Conservation (phyloP, 2,329 filamentous ascomycete genomes). For the Fusarium piperis region DNA sequence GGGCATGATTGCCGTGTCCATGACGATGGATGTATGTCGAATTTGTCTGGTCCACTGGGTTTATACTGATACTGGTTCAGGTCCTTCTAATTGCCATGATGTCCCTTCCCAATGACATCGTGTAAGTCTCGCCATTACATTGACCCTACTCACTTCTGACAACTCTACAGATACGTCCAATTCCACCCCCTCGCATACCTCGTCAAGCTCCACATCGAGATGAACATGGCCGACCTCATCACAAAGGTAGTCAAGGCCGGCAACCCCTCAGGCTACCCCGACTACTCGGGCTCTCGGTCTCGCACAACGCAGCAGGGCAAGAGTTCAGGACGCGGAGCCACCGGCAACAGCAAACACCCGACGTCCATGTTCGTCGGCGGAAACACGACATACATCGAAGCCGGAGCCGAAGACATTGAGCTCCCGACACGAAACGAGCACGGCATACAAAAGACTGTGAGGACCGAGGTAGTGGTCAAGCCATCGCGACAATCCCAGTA, state of each 20-base stretch:
- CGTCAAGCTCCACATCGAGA: constrained; percentile 64
- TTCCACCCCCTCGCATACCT: constrained; percentile 63
- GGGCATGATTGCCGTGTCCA: constrained; percentile 44
- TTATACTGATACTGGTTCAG: constrained; percentile 14
- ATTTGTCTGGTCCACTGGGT: rapidly evolving
- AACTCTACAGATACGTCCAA: constrained; percentile 49
- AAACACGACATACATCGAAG: constrained; percentile 38
- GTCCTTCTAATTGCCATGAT: constrained; percentile 45
- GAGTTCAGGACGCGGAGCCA: constrained; percentile 8
- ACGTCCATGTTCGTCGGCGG: constrained; percentile 36
- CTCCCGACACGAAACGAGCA: constrained; percentile 15
- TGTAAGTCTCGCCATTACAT: constrained; percentile 30
- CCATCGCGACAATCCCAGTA: constrained; percentile 24
- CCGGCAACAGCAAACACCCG: constrained; percentile 10
- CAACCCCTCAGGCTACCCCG: constrained; percentile 44
- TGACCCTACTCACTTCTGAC: background rate
- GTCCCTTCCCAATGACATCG: constrained; percentile 43
- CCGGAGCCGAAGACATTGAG: constrained; percentile 34
- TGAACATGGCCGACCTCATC: constrained; percentile 64
- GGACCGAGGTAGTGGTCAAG: constrained; percentile 38
- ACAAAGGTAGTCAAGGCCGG: constrained; percentile 48
- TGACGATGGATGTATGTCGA: constrained; percentile 41
- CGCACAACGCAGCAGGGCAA: constrained; percentile 22
- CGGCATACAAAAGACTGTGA: constrained; percentile 41
- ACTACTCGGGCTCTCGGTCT: constrained; percentile 39